Base-by-base conservation (phyloP, 108 stramenopile species). In the Stephanodiscus minutulus region DNA sequence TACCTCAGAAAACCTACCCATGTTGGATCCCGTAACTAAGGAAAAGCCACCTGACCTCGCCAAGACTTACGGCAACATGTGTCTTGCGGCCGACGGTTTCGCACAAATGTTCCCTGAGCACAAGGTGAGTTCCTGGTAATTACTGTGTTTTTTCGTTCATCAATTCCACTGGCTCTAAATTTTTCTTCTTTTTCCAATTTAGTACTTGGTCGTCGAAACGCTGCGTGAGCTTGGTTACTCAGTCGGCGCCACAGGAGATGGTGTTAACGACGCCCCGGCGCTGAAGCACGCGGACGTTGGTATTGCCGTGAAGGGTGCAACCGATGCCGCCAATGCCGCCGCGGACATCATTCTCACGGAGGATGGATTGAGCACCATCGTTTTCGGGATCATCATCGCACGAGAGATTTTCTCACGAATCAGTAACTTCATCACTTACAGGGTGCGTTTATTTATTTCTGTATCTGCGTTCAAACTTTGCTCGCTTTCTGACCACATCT, bases 41-140 rank as follows among this genome's bases (percentile, higher is more conserved):
- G 48, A 57, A 43, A 82, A 79, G 68, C 82, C 83, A 7, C 29
- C 57, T 9, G 57, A 72, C 31, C 71, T 70, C 65, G 69, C 50
- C 58, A 68, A 60, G 54, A 70, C 77, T 13, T 82, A 74, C 21
- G 81, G 77, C 12, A 71, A 80, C 52, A 61, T 88, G 21, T 81
- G 79, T 29, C 57, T 83, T 53, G 73, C 54, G 11, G 88, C 85
- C 0, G 86, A 85, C 61, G 88, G 88, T 18, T 89, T 89, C 73
- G 94, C 91, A n/a, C 77, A 87, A 57, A 88, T 91, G 25, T 88
- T 84, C 68, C 94, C 91, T 52, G 88, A 91, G 77, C 86, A 92
- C 83, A 92, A 92, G 47, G 71, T 72, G 48, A 62, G 61, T 48
- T 3, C 2, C 44, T 37, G 18, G 17, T 24, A 15, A 17, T 27